These are phyloP conservation scores for Teunomyces cretensis DNA, from an alignment of 805 yeast species.

Conservation along the genomic window DNA sequence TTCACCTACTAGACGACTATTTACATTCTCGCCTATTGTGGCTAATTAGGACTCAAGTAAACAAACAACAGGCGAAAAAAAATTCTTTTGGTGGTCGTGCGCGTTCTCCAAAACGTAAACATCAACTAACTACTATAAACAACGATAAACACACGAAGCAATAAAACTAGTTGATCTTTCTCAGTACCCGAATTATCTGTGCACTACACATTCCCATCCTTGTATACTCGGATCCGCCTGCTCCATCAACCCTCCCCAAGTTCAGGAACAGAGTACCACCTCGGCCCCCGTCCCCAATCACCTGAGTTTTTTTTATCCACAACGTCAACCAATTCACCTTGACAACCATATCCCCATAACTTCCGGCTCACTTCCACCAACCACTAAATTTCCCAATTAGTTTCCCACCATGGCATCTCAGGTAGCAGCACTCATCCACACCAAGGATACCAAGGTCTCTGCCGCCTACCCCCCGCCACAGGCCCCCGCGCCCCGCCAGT, in stretches of 20 bases:
- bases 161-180: not conserved
- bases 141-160: constrained; percentile 4
- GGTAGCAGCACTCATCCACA: constrained; percentile 1
- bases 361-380: not conserved
- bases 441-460: not conserved
- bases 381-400: not conserved
- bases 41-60: not conserved
- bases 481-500: constrained; percentile 9
- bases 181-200: not conserved
- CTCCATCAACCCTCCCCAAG: not conserved
- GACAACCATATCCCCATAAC: not conserved
- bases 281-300: not conserved
- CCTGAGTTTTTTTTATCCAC: not conserved
- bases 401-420: constrained; percentile 6
- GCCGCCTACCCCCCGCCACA: constrained; percentile 4
- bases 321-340: not conserved
- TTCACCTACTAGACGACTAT: not conserved
- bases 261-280: not conserved
- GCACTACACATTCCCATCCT: not conserved
- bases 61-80: constrained; percentile 2
- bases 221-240: not conserved
- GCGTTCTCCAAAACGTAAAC: constrained; percentile 7
- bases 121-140: constrained; percentile 7
- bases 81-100: constrained; percentile 1
- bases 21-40: constrained; percentile 2